These are phyloP conservation scores for Fraxinus baroniana DNA, from an alignment of 305 asterid species.

Conservation along the genomic window DNA sequence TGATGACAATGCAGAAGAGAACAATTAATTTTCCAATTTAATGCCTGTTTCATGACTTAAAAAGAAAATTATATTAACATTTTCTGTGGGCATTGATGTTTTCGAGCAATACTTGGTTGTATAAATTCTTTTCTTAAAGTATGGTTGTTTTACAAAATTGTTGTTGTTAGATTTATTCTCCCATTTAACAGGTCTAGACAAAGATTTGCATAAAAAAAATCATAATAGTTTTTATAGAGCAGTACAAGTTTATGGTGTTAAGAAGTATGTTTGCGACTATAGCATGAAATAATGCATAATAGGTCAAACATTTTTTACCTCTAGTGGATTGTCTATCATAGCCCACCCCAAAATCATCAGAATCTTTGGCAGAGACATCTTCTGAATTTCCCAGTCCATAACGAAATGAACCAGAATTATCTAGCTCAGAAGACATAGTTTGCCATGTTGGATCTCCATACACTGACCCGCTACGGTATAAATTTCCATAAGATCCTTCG, in stretches of 20 bases:
- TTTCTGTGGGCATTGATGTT: background rate
- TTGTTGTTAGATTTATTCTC: background rate
- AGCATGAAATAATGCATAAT: conserved; percentile 5
- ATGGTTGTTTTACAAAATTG: background rate
- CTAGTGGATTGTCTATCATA: conserved; percentile 69
- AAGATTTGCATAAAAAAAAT: background rate
- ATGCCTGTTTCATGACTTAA: background rate
- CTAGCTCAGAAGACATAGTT: conserved; percentile 55
- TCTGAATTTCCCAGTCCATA: conserved; percentile 64
- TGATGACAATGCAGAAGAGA: background rate
- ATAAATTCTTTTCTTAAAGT: background rate
- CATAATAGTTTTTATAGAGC: background rate
- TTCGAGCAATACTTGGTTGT: background rate
- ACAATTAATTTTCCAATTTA: background rate
- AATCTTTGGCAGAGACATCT: conserved; percentile 54
- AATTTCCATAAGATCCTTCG: conserved; percentile 61
- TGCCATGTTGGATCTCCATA: conserved; percentile 81
- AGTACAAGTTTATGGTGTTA: background rate
- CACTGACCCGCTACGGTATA: conserved; percentile 61
- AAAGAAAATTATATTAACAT: background rate
- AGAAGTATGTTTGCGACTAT: conserved; percentile 1
- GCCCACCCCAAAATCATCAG: conserved; percentile 66
- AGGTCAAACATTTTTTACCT: conserved; percentile 46
- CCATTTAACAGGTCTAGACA: conserved; percentile 7
- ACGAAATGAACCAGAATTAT: conserved; percentile 59